These are phyloP conservation scores for Epichloe gansuensis DNA, from an alignment of 2,329 filamentous ascomycete genomes.

Conservation along the genomic window DNA sequence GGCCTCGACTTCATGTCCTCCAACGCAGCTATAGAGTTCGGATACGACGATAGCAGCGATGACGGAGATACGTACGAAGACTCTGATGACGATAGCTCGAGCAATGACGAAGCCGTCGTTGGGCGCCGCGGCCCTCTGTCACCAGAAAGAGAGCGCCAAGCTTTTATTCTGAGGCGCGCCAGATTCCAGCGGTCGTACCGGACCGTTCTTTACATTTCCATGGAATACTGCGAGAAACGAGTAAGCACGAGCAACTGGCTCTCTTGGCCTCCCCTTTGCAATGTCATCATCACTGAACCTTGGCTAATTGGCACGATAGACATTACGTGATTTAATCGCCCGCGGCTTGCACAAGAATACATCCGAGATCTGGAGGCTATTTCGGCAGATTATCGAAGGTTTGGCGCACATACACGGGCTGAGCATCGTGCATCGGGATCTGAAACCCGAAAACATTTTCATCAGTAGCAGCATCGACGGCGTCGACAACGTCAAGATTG, in stretches of 20 bases:
- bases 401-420: constrained; percentile 80
- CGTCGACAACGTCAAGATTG: constrained; percentile 83
- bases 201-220: constrained; percentile 88
- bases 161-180: constrained; percentile 18
- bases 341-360: constrained; percentile 61
- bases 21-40: constrained; percentile 68
- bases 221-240: constrained; percentile 95
- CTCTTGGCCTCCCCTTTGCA: no score
- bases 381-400: constrained; percentile 84
- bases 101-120: constrained; percentile 19
- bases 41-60: constrained; percentile 41
- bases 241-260: constrained; percentile 30
- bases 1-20: constrained; percentile 92
- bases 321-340: constrained; percentile 76
- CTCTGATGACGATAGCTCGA: constrained; percentile 31
- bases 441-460: constrained; percentile 97
- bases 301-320: constrained; percentile 28
- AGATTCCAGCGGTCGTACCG: constrained; percentile 41
- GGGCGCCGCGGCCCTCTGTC: constrained; percentile 15
- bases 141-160: constrained; percentile 19
- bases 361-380: constrained; percentile 77
- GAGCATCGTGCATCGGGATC: constrained; percentile 87
- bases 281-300: not conserved
- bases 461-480: constrained; percentile 59
- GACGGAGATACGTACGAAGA: constrained; percentile 34